phyloP scores from a whole-genome alignment of 1,284 basidiomycete species.

The Irpex sp. region DNA sequence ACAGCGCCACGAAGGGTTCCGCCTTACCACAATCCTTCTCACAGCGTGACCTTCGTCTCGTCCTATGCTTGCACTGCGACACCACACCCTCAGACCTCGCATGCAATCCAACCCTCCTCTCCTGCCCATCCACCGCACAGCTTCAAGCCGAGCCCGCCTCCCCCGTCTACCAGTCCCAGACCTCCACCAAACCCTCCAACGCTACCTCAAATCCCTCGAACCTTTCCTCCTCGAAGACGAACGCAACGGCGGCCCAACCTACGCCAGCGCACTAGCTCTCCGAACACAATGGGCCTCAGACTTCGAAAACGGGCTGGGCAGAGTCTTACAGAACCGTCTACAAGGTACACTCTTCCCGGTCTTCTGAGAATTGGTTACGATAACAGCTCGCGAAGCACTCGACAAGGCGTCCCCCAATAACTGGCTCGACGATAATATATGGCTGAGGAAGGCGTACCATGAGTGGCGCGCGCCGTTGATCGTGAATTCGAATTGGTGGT shows the following conservation, averaged over 20 bases:
- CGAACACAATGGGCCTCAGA: slow-evolving; percentile 68
- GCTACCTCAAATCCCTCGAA: slow-evolving; percentile 77
- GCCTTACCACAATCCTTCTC: not conserved
- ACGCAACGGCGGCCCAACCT: slow-evolving; percentile 49
- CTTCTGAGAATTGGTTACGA: not conserved
- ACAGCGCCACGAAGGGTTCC: not conserved
- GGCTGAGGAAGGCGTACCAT: slow-evolving; percentile 88
- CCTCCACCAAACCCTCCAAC: slow-evolving; percentile 73
- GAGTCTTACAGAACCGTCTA: slow-evolving; percentile 75
- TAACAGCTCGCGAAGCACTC: slow-evolving; percentile 51
- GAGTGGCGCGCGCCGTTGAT: slow-evolving; percentile 87
- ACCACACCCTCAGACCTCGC: not conserved
- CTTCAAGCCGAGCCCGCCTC: slow-evolving; percentile 11
- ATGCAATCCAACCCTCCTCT: not conserved
- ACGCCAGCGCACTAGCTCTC: slow-evolving; percentile 54
- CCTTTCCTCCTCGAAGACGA: slow-evolving; percentile 82
- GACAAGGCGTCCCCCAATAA: slow-evolving; percentile 86
- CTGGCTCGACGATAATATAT: slow-evolving; percentile 96
- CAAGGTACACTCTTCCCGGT: slow-evolving; percentile 48
- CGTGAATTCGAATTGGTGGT: slow-evolving; percentile 98
- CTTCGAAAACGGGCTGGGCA: slow-evolving; percentile 74
- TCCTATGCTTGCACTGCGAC: not conserved
- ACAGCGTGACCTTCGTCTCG: not conserved
- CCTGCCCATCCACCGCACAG: not conserved
- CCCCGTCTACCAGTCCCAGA: slow-evolving; percentile 87